Evolutionary conservation across 1,284 basidiomycete species (phyloP).

Genomic region (Ustilago tritici): DNA sequence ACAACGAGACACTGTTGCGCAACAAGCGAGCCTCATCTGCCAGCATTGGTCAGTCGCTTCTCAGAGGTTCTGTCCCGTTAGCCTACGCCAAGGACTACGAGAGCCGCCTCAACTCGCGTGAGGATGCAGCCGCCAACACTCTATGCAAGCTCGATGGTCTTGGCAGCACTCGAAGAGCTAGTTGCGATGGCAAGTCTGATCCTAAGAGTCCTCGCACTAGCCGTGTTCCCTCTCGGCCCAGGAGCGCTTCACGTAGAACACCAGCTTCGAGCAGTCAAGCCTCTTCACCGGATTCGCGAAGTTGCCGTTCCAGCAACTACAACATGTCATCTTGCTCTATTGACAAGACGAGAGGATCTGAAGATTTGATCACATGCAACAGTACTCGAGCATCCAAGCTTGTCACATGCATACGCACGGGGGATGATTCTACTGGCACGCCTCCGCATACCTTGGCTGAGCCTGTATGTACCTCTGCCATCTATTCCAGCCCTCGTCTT

Average conservation of each 20-base stretch:
- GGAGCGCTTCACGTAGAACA: slow-evolving; percentile 51
- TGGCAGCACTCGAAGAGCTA: slow-evolving; percentile 73
- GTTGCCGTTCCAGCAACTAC: slow-evolving; percentile 48
- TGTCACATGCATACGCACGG: slow-evolving; percentile 26
- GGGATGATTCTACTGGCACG: slow-evolving; percentile 18
- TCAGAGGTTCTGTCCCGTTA: slow-evolving; percentile 61
- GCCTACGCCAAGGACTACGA: slow-evolving; percentile 54
- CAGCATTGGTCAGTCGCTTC: slow-evolving; percentile 71
- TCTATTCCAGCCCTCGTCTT: slow-evolving; percentile 52
- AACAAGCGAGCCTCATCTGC: slow-evolving; percentile 71
- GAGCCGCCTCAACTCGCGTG: slow-evolving; percentile 68
- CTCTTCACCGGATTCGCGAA: slow-evolving; percentile 46
- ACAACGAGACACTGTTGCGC: slow-evolving; percentile 33
- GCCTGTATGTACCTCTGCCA: slow-evolving; percentile 21
- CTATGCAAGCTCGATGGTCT: slow-evolving; percentile 93
- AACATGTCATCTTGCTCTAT: slow-evolving; percentile 40
- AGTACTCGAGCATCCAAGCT: slow-evolving; percentile 43
- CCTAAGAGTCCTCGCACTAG: slow-evolving; percentile 55
- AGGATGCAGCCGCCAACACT: slow-evolving; percentile 89
- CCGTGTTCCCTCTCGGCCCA: slow-evolving; percentile 44
- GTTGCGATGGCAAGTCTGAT: slow-evolving; percentile 43
- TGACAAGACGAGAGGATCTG: slow-evolving; percentile 28
- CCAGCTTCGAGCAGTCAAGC: slow-evolving; percentile 45
- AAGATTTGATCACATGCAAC: slow-evolving; percentile 28
- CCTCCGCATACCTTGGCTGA: slow-evolving; percentile 19